phyloP scores from a whole-genome alignment of 2,329 filamentous ascomycete species.

The Kalmusia sp. region DNA sequence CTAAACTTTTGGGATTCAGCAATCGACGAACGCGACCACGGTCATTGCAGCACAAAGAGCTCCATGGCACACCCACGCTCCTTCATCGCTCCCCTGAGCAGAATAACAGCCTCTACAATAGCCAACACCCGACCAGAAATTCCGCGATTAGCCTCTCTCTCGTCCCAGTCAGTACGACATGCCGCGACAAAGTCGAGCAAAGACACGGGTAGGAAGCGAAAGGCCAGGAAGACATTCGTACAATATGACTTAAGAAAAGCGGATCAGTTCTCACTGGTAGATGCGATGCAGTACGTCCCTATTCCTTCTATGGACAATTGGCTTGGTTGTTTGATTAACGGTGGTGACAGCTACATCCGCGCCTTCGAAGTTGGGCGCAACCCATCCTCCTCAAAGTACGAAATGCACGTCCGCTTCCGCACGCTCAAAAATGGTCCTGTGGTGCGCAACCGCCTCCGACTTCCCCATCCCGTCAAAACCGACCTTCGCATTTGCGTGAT shows the following conservation, averaged over 20 bases:
- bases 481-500: conserved; percentile 91
- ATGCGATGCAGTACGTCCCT: conserved; percentile 81
- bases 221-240: conserved; percentile 71
- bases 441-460: conserved; percentile 83
- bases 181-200: conserved; percentile 49
- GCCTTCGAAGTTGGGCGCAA: conserved; percentile 88
- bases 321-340: not conserved
- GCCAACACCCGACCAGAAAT: conserved; percentile 24
- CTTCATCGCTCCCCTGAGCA: conserved; percentile 43
- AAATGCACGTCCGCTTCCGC: conserved; percentile 81
- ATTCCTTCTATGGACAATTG: not conserved
- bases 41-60: conserved; percentile 17
- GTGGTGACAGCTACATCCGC: conserved; percentile 75
- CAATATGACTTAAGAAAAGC: conserved; percentile 68
- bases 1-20: conserved; percentile 37
- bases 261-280: conserved; percentile 80
- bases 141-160: conserved; percentile 32
- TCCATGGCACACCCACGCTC: conserved; percentile 47
- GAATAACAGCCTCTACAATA: conserved; percentile 29
- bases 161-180: conserved; percentile 49
- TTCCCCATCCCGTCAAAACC: conserved; percentile 89
- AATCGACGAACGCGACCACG: conserved; percentile 14
- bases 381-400: conserved; percentile 81
- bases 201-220: conserved; percentile 60
- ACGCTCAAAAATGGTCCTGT: conserved; percentile 86